A percentile compares a stretch with the other conserved stretches of the same genome.
phyloP scores from a whole-genome alignment of 2,329 filamentous ascomycete genomes.

The Colletotrichum incanum region DNA sequence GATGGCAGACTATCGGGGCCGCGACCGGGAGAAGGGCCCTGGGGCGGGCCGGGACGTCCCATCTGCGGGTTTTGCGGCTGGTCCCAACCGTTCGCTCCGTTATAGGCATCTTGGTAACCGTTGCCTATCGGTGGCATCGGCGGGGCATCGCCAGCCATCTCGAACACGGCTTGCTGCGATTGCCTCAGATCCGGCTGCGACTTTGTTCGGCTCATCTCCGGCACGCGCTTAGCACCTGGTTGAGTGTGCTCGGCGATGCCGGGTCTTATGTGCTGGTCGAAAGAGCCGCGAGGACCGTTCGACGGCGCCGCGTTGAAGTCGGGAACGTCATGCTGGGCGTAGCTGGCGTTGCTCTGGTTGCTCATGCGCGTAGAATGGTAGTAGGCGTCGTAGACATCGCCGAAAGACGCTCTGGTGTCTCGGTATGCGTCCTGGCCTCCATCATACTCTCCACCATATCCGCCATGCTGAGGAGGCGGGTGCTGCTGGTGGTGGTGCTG shows the following conservation, averaged over 20 bases:
- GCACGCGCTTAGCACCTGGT: constrained; percentile 65
- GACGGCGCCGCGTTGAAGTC: constrained; percentile 59
- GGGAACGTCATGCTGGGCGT: constrained; percentile 51
- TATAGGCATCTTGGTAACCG: constrained; percentile 43
- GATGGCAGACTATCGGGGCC: constrained; percentile 67
- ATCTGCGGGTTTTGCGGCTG: constrained; percentile 32
- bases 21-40: constrained; percentile 50
- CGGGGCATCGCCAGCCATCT: constrained; percentile 77
- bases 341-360: constrained; percentile 45
- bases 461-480: constrained; percentile 45
- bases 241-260: constrained; percentile 59
- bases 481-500: constrained; percentile 42
- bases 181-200: constrained; percentile 78
- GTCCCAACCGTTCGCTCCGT: constrained; percentile 42
- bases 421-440: constrained; percentile 52
- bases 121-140: constrained; percentile 64
- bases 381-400: constrained; percentile 48
- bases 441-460: constrained; percentile 51
- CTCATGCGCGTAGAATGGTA: constrained; percentile 47
- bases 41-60: constrained; percentile 48
- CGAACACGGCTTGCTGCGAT: constrained; percentile 79
- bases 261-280: constrained; percentile 65
- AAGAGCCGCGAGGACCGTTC: constrained; percentile 55
- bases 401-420: constrained; percentile 47
- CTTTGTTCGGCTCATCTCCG: constrained; percentile 72